Base-by-base conservation (phyloP, 257 asterid genomes). In the Anisodus tanguticus region DNA sequence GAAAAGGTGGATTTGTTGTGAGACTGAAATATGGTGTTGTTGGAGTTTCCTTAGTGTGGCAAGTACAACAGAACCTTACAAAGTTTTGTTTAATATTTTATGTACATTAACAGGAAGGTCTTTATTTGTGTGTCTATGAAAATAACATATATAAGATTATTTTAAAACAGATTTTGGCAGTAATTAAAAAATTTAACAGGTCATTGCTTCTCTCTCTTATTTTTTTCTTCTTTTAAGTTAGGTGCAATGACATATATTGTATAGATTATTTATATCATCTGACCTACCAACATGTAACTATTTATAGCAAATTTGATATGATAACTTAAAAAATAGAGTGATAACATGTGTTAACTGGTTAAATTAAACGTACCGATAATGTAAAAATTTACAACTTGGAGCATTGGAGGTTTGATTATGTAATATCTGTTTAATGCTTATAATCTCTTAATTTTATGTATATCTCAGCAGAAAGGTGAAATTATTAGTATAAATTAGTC, bases 61-160 rank as follows among this genome's bases (percentile, higher is more conserved):
- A 79, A 85, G 88, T 89, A 62, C 89, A 91, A 89, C 92, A 83
- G 78, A 91, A 89, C 90, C 92, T 87, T 85, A 19, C 26, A 79
- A 4, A 17, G 2, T 62, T 62, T 60, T 49, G 3, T 26, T 58
- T 2, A 59, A 81, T 81, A 81, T 26, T 76, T 19, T 51, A 74
- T 5, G 1, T 51, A 51, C 41, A 69, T 2, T 47, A 49, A 74
- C 62, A 57, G 8, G 62, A 57, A 57, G 8, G 62, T 57, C 62
- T 31, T 31, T 31, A 70, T 43, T 17, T 13, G 8, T 70, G 3
- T 70, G 1, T 17, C 17, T 0, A 22, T 49, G 63, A 26, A 19
- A 49, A 49, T 19, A 10, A 31, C 35, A 31, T 31, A 31, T 31
- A 12, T 72, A 47, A n/a, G 1, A 19, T 47, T 19, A 3, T 3